These are phyloP conservation scores for Trametes cingulata DNA, from an alignment of 768 basidiomycete species.

Conservation along the genomic window DNA sequence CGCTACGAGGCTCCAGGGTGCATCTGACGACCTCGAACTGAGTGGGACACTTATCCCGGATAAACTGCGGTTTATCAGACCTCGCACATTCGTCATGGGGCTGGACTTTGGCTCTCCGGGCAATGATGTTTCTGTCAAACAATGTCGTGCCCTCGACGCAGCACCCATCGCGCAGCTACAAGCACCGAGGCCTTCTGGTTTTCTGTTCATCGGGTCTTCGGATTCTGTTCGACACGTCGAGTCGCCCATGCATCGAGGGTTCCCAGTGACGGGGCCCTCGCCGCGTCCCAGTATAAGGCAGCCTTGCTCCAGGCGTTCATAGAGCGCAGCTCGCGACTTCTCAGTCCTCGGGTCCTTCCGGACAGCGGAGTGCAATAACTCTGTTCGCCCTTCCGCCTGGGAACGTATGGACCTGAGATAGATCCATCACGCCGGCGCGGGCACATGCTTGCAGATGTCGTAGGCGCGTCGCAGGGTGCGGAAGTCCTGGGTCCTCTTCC, in stretches of 20 bases:
- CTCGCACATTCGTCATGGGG: not conserved
- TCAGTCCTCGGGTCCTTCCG: not conserved
- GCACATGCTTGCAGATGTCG: not conserved
- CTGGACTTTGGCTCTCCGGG: not conserved
- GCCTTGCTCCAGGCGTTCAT: not conserved
- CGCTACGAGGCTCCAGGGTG: not conserved
- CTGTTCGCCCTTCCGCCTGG: not conserved
- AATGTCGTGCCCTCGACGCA: constrained; percentile 2
- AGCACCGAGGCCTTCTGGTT: constrained; percentile 5
- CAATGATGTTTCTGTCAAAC: constrained; percentile 13
- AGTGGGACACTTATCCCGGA: not conserved
- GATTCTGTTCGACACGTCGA: constrained; percentile 9
- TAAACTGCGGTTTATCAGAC: not conserved
- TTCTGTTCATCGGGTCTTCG: constrained; percentile 7
- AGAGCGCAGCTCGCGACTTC: not conserved
- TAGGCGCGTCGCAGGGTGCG: not conserved
- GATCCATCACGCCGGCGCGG: not conserved
- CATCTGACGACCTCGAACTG: not conserved
- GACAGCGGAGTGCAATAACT: not conserved
- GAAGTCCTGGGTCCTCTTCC: not conserved
- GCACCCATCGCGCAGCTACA: not conserved
- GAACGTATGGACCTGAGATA: not conserved
- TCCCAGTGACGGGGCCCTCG: constrained; percentile 1
- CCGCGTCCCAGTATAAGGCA: constrained; percentile 4
- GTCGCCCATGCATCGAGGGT: not conserved